Evolutionary conservation across 116 monocot species (phyloP), one percentile per base, ranked within the genome.

Genomic region (Iris pallida): DNA sequence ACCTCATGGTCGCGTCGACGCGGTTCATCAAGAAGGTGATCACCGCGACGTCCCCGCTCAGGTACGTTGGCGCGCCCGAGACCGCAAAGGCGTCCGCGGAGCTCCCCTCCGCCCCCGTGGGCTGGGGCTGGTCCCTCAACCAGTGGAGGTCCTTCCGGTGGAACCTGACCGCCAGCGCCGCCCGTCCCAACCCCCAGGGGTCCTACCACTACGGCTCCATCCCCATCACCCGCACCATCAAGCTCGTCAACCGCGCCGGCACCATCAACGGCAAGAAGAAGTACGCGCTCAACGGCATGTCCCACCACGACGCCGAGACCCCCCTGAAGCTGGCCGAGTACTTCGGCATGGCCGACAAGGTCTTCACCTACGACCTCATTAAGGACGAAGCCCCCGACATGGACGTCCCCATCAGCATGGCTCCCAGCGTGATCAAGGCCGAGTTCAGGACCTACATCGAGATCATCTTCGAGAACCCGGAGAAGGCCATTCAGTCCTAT

Each of bases 381-480:
- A 59, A 66, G 5, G 86, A 85, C 48, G 56, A n/a, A 3, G 30
- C 89, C 78, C 1, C 73, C 80, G 1, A 52, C 60, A 16, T 16
- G 12, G 16, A 64, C 69, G 53, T 71, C 81, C 51, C 18, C 69
- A 78, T 47, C 81, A 91, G 12, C 88, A 86, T 58, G 88, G 84
- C 8, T 95, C 88, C 56, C 56, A 56, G 17, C 56, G 56, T 56
- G 56, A 56, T 56, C 56, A 56, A 13, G 12, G 56, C n/a, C 8
- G 56, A 56, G 56, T 56, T 56, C 16, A 56, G 85, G 66, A 53
- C 51, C 20, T 87, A 86, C 70, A 45, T 88, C 2, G 95, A 91
- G 74, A 78, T 95, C n/a, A 69, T 95, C 57, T 91, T 95, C 78
- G 82, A 88, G 59, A 91, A 88, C 72, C 57, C 0, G 95, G 84